Evolutionary conservation across 805 yeast species (phyloP).

Genomic region (Myxozyma monticola): DNA sequence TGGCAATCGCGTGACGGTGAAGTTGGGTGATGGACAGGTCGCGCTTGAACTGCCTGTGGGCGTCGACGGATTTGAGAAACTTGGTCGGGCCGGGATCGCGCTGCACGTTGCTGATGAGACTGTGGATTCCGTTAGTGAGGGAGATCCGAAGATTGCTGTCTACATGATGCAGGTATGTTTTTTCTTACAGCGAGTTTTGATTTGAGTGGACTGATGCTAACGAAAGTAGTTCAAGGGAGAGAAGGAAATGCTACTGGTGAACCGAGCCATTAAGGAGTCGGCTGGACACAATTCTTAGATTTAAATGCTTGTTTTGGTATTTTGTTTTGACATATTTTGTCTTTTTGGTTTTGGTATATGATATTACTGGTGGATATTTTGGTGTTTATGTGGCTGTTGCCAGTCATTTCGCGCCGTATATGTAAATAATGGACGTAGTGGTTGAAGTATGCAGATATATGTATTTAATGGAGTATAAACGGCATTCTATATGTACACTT

Average conservation of each 20-base stretch:
- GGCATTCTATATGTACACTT: too few species aligned
- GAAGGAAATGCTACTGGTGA: conserved; percentile 33
- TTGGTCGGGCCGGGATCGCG: conserved; percentile 27
- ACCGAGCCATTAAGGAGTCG: conserved; percentile 22
- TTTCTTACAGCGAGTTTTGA: neutral
- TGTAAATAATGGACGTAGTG: too few species aligned
- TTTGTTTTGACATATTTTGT: too few species aligned
- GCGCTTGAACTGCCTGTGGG: conserved; percentile 20
- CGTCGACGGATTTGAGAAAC: conserved; percentile 13
- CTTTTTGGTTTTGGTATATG: too few species aligned
- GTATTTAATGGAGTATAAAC: too few species aligned
- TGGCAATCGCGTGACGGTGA: conserved; percentile 18
- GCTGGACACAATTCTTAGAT: too few species aligned
- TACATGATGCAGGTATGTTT: conserved; percentile 35
- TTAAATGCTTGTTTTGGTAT: too few species aligned
- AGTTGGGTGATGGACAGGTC: conserved; percentile 14
- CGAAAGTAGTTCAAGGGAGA: conserved; percentile 29
- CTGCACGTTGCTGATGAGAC: conserved; percentile 19
- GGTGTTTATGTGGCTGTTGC: too few species aligned
- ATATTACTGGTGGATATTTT: too few species aligned
- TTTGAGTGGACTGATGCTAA: conserved; percentile 1
- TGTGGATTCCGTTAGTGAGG: conserved; percentile 10
- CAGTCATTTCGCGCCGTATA: too few species aligned
- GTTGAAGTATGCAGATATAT: too few species aligned
- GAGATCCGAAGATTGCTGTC: conserved; percentile 24